Base-by-base conservation (phyloP, 768 basidiomycete genomes). In the Stropharia rugosoannulata region DNA sequence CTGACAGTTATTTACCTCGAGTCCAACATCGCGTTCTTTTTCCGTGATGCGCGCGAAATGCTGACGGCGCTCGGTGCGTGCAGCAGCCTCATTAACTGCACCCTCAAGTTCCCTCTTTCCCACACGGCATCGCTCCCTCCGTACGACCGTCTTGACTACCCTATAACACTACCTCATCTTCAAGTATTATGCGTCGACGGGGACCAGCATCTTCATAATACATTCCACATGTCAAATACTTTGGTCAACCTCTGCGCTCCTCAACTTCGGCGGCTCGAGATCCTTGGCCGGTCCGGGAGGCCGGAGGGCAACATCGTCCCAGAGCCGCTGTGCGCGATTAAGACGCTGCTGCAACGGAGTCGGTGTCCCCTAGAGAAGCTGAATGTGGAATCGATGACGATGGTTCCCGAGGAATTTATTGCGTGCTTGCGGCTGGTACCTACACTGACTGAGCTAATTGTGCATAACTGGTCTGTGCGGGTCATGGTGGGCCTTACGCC, bases 31-130 rank as follows among this genome's bases (percentile, higher is more conserved):
- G 55, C 63, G 1, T 70, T 68, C 48, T 70, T 68, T 56, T 70
- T 67, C 54, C 10, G 22, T 2, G 64, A 67, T 43, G 53, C 66
- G 6, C 48, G 47, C 18, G 65, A 68, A 44, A 66, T 70, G 67
- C 55, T 68, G 15, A 42, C 52, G 18, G 62, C 59, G 8, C 61
- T 70, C 5, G 53, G 44, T 5, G 12, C 47, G n/a, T 70, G 68
- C 49, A 43, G 55, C 0, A 57, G 41, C 29, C 57, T 70, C 4
- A 36, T 56, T n/a, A 56, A 51, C 18, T 66, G 64, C 54, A 68
- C 67, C 3, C 66, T 70, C 58, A 68, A 67, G 48, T 67, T 70
- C 29, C 69, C 69, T n/a, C 42, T 70, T 44, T 66, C 67, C 4
- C 59, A 63, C 18, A 62, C 65, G 0, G 55, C 64, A 5, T 44